Percentiles rank a stretch among this genome's conserved stretches.
phyloP scores from a whole-genome alignment of 805 yeast species.

The Saccharomycopsis synnaedendra region DNA sequence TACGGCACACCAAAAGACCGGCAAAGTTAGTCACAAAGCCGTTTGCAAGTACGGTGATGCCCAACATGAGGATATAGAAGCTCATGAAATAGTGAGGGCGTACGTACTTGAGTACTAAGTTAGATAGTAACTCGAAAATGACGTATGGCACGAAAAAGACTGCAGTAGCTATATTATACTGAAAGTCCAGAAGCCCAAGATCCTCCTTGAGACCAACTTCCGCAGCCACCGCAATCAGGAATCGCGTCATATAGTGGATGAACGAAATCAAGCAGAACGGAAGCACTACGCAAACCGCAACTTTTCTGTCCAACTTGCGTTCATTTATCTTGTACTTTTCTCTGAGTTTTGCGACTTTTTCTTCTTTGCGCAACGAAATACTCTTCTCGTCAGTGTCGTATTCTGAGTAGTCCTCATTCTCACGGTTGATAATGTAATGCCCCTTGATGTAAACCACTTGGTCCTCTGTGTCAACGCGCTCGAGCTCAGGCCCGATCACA shows the following conservation, averaged over 20 bases:
- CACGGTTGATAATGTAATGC: slow-evolving; percentile 11
- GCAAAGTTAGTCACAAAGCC: slow-evolving; percentile 13
- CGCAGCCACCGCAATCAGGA: slow-evolving; percentile 14
- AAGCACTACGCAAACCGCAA: slow-evolving; percentile 10
- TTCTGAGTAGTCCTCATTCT: slow-evolving; percentile 7
- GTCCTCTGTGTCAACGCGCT: slow-evolving; percentile 9
- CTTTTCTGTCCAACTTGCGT: slow-evolving; percentile 3
- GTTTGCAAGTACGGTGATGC: slow-evolving; percentile 10
- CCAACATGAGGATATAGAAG: slow-evolving; percentile 14
- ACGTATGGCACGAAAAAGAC: slow-evolving; percentile 15
- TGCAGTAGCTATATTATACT: slow-evolving; percentile 12
- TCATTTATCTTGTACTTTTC: slow-evolving; percentile 7
- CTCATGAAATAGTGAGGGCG: slow-evolving; percentile 16
- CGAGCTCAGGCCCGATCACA: slow-evolving; percentile 2
- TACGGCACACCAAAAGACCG: slow-evolving; percentile 10
- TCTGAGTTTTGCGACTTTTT: slow-evolving; percentile 4
- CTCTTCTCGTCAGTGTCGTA: slow-evolving; percentile 8
- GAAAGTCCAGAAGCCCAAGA: slow-evolving; percentile 2
- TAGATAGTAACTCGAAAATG: slow-evolving; percentile 13
- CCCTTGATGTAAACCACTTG: slow-evolving; percentile 14
- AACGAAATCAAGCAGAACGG: slow-evolving; percentile 16
- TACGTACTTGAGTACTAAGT: slow-evolving; percentile 12
- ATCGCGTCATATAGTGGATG: slow-evolving; percentile 15
- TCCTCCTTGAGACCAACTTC: slow-evolving; percentile 11
- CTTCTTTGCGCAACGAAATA: slow-evolving; percentile 1